Evolutionary conservation across 2,329 filamentous ascomycete genomes (phyloP), one percentile per base, ranked within the genome.

Genomic region (Sporothrix euskadiensis): DNA sequence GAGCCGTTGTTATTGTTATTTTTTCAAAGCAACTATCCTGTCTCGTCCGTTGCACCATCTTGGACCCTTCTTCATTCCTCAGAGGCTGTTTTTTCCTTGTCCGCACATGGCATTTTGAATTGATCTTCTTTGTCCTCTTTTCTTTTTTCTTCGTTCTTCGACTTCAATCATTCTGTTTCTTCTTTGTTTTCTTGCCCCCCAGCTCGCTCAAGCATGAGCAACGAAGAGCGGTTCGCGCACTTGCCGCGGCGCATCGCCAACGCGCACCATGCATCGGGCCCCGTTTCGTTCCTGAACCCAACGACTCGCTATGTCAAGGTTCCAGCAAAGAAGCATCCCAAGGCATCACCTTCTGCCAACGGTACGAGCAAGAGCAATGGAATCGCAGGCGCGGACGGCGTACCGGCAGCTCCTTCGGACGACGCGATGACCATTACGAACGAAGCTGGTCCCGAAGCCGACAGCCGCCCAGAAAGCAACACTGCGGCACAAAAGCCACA

Each of bases 281-380:
- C 74, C 8, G 30, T 75, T 32, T 30, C 74, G 0, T 73, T 75
- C 65, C 35, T 78, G 61, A 77, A 78, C 61, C 76, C 77, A 19
- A 78, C 77, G 30, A 76, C 74, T 12, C 68, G 75, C 10, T 76
- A 77, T 44, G 71, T 78, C 49, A 63, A 73, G 39, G 30, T 78
- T 14, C 68, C 73, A 19, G 19, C 59, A 30, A 69, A 47, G 54
- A 35, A 22, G 69, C 39, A 3, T 35, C 10, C 8, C 57, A 61
- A 61, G 57, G 10, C 57, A 32, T 2, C 30, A 4, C 6, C 57
- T 44, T 61, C 32, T 4, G 35, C 16, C 56, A 19, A 61, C 8
- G 57, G 30, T 30, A 44, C 30, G 4, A 35, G 56, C 52, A 26
- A 26, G 2, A 12, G 6, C 52, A 26, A 56, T 26, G 52, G 52